A percentile compares a stretch with the other conserved stretches of the same genome.
Evolutionary conservation across 495 filamentous ascomycete genomes (phyloP).

Genomic region (Penicillium ucsense): DNA sequence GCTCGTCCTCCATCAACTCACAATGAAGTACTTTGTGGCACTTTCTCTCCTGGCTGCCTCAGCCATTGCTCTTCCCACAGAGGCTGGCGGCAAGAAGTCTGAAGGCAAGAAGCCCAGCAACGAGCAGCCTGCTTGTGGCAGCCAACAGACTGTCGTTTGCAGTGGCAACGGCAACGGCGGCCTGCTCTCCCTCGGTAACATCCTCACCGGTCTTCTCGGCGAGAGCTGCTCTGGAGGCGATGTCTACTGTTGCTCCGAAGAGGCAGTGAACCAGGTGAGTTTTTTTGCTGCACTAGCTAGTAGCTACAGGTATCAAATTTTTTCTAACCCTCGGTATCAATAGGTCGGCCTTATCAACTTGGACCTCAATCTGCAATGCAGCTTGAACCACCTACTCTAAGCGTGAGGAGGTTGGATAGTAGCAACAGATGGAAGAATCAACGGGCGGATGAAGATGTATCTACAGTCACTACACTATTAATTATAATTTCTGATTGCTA

Average conservation of each 20-base stretch:
- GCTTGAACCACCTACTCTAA: conserved; percentile 6
- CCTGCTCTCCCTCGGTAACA: conserved; percentile 8
- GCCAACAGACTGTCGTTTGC: conserved; percentile 7
- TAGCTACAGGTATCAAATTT: neutral
- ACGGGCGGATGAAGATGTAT: too few relatives aligned
- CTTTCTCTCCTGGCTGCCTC: neutral
- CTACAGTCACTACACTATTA: too few relatives aligned
- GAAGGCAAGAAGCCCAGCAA: neutral
- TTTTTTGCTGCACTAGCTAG: neutral
- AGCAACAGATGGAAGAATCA: neutral
- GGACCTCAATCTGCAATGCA: conserved; percentile 6
- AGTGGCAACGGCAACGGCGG: conserved; percentile 8
- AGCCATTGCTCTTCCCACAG: neutral
- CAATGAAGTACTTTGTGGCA: neutral
- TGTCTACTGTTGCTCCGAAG: conserved; percentile 9
- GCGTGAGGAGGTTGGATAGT: neutral
- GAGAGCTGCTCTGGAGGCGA: conserved; percentile 7
- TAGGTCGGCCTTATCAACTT: conserved; percentile 7
- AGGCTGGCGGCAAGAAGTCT: neutral
- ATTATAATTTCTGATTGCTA: too few relatives aligned
- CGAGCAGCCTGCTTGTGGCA: neutral
- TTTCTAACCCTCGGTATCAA: neutral
- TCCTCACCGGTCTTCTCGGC: conserved; percentile 7
- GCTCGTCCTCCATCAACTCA: neutral
- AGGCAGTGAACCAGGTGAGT: conserved; percentile 6